These are phyloP conservation scores for Croton setiger DNA, from an alignment of 441 rosid genomes.

Conservation along the genomic window DNA sequence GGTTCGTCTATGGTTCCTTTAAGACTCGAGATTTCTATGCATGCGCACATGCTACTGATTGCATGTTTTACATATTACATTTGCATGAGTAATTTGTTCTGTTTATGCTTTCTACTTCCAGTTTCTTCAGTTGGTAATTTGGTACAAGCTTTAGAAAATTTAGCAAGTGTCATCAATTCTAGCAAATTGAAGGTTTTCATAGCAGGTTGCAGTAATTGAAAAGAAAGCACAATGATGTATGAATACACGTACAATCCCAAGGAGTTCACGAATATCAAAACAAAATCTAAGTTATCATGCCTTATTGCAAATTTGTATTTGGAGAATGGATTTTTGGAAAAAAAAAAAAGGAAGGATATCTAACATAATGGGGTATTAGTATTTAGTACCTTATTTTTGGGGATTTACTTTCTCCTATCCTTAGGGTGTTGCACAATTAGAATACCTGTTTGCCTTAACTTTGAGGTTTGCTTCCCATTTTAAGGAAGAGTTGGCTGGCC, in stretches of 20 bases:
- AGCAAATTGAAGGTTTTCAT: background rate
- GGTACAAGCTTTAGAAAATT: background rate
- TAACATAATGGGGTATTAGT: background rate
- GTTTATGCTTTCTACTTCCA: background rate
- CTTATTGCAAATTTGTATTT: background rate
- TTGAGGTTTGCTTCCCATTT: background rate
- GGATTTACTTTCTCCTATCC: background rate
- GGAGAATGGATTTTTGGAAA: too few species aligned
- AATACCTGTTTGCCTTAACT: background rate
- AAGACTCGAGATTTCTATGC: background rate
- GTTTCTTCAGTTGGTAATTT: background rate
- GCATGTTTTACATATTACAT: background rate
- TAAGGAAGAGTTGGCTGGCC: background rate
- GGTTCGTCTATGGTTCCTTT: slow-evolving; percentile 38
- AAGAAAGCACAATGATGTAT: background rate
- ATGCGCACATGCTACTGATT: background rate
- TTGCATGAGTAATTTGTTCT: background rate
- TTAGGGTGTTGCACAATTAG: background rate
- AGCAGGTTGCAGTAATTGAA: background rate
- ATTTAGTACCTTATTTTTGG: background rate
- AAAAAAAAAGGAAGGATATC: background rate
- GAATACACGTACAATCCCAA: background rate
- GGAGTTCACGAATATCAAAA: background rate
- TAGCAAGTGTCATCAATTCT: too few species aligned
- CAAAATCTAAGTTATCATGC: background rate